Evolutionary conservation across 192 early-diverging fungal genomes (phyloP), one percentile per base, ranked within the genome.

Genomic region (Backusella liffmaniae): DNA sequence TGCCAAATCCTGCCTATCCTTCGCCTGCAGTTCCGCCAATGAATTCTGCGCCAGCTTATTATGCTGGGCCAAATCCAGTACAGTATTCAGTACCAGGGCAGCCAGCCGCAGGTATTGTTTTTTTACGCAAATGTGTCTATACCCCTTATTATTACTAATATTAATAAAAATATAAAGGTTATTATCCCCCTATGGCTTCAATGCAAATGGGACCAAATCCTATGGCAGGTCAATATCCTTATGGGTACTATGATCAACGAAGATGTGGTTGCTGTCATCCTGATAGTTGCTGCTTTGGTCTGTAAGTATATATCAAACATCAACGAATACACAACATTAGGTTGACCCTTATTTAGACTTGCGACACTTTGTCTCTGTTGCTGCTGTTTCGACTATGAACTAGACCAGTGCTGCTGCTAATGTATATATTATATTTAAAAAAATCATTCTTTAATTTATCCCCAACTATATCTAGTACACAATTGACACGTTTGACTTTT

Each of bases 181-280:
- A 62, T 29, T 62, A 62, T 29, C 56, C 56, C 29, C 56, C 56
- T 29, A 62, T 62, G 56, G 23, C 56, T 29, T 62, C 56, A 29
- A 62, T 62, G 56, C 56, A 62, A 62, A 29, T 62, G 56, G 56
- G 56, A 62, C 23, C 56, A 62, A 29, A 62, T 62, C 56, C 56
- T 12, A 62, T 62, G 56, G 12, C 29, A 23, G 9, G 23, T 29
- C 56, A 59, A 23, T 1, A 62, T 13, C 56, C 56, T 62, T 62
- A 62, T 62, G 56, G 56, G 26, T 62, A 62, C 12, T 62, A 62
- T 29, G 12, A 62, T 62, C 56, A 29, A 13, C 21, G 23, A 29
- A 62, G 56, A 29, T 29, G 23, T 62, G 26, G 56, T 2, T 62
- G 21, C 10, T 62, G 56, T 62, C 56, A 62, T 29, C 23, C 56